These are phyloP conservation scores for Clonostachys sp. DNA, from an alignment of 2,329 filamentous ascomycete genomes.

Conservation along the genomic window DNA sequence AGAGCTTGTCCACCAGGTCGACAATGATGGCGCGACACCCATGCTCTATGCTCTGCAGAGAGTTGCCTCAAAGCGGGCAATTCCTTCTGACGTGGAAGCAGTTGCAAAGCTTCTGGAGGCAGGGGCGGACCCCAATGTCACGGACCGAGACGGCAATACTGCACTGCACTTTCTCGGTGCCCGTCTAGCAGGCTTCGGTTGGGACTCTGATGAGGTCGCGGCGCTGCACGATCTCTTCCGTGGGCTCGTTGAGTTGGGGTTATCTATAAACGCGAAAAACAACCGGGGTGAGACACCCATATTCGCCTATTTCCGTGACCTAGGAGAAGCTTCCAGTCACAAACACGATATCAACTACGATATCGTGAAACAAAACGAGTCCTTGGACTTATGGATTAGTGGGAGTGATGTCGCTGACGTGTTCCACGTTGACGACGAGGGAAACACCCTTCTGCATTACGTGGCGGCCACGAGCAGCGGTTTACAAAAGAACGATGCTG, in stretches of 20 bases:
- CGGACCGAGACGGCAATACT: not conserved
- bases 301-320: not conserved
- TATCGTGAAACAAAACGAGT: not conserved
- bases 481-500: not conserved
- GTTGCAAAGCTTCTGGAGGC: not conserved
- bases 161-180: too few relatives aligned
- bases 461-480: too few relatives aligned
- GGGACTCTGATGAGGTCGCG: not conserved
- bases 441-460: not conserved
- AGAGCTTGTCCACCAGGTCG: not conserved
- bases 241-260: not conserved
- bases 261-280: not conserved
- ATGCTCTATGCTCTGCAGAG: not conserved
- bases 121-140: not conserved
- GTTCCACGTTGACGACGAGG: not conserved
- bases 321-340: not conserved
- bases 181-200: too few relatives aligned
- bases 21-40: not conserved
- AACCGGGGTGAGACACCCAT: not conserved
- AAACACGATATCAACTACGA: not conserved
- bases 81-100: not conserved
- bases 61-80: too few relatives aligned
- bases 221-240: not conserved
- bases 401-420: not conserved
- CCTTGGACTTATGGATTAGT: not conserved